Base-by-base conservation (phyloP, 495 filamentous ascomycete genomes). In the Penicillium ucsense region DNA sequence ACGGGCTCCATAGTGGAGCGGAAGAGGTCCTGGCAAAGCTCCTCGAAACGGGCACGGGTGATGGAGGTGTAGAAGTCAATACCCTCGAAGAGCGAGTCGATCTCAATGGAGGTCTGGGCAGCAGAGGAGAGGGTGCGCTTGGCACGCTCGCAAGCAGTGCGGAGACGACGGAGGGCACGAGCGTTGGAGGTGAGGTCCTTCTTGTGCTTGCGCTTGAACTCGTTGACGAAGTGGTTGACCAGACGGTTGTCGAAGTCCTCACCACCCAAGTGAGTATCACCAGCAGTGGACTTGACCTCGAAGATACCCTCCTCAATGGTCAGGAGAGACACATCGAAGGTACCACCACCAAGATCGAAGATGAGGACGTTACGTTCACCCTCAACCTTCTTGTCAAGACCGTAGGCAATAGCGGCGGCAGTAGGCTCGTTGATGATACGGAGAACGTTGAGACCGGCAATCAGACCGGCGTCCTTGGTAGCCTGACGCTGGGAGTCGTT, bases 381-480 rank as follows among this genome's bases (percentile, higher is more conserved):
- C 73, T 83, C 81, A 37, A 79, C 79, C 83, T 97, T 97, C 86
- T 92, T 83, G 73, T 94, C 94, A 29, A 97, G 83, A 79, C 94
- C 54, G 50, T 57, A 57, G 50, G 54, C 87, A 49, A 70, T 71
- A 50, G 92, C 92, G 42, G 92, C 92, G 35, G 92, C 92, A 36
- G 92, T 96, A 44, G 92, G 92, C 78, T 96, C 92, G 81, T 98
- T 96, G 77, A 96, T 96, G 79, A 96, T 95, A 80, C 92, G 92
- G 72, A 96, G 89, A 49, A 96, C 87, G 75, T 98, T 96, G 46
- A 98, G 80, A 64, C 91, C 92, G 56, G 91, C 81, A 67, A 98
- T 98, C 65, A 91, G 84, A 80, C 92, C 92, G 58, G 92, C 87
- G 66, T 98, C 92, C 80, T 98, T 98, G 71, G 92, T 98, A 49